phyloP scores from a whole-genome alignment of 805 yeast genomes.

The Torulaspora indica region DNA sequence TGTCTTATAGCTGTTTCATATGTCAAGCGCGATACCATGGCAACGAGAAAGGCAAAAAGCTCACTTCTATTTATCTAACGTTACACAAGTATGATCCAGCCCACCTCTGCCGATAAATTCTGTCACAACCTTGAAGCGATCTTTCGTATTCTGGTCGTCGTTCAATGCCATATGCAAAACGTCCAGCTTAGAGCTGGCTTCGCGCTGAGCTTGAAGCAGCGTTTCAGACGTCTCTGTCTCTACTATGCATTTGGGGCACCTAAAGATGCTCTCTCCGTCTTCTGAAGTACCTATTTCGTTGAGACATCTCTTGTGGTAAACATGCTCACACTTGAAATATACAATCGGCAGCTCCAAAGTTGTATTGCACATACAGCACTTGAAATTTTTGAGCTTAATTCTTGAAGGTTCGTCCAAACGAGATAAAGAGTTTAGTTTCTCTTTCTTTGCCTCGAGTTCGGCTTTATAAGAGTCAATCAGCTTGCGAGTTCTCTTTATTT shows the following conservation, averaged over 20 bases:
- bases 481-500: constrained; percentile 62
- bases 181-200: constrained; percentile 56
- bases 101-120: constrained; percentile 89
- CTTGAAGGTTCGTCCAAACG: constrained; percentile 40
- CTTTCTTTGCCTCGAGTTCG: constrained; percentile 56
- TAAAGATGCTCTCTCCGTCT: constrained; percentile 26
- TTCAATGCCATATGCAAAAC: constrained; percentile 55
- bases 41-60: background rate
- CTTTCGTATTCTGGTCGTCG: constrained; percentile 44
- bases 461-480: constrained; percentile 61
- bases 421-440: constrained; percentile 48
- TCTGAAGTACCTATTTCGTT: constrained; percentile 40
- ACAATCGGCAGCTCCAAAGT: constrained; percentile 71
- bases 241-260: constrained; percentile 75
- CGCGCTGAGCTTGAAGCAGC: constrained; percentile 55
- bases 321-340: constrained; percentile 81
- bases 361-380: constrained; percentile 61
- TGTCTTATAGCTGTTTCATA: constrained; percentile 14
- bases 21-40: background rate
- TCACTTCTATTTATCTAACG: constrained; percentile 6
- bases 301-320: constrained; percentile 79
- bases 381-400: constrained; percentile 47
- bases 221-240: constrained; percentile 63
- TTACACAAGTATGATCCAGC: constrained; percentile 44
- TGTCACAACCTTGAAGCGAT: constrained; percentile 67